Base-by-base conservation (phyloP, 352 stramenopile species). In the Phytophthora meadii region DNA sequence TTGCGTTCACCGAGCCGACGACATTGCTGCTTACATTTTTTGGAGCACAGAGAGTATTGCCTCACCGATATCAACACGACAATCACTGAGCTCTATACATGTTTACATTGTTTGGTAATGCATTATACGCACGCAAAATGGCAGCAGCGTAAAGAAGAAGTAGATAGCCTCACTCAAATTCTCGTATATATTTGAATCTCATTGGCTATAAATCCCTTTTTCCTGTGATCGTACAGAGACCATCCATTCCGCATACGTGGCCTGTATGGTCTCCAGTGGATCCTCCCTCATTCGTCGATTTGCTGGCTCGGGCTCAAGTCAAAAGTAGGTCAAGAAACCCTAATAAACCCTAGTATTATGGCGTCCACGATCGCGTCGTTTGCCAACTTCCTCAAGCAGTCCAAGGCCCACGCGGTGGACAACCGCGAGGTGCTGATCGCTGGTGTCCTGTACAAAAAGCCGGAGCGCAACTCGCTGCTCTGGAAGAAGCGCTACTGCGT, bases 401-500 rank as follows among this genome's bases (percentile, higher is more conserved):
- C 77, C 49, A 72, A 77, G 58, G 45, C 76, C 37, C 69, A 78
- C 88, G 62, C 65, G 14, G 51, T 72, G 12, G 65, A 76, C 63
- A 77, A 80, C 50, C 68, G 68, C 46, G 62, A 76, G 44, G 74
- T 89, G 45, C 59, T 92, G 55, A 79, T 92, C 67, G 61, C 76
- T 7, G 87, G 87, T 42, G 73, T 91, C 34, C 68, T 94, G 58
- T 94, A 90, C 77, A 94, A 94, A 72, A 88, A 89, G 47, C 82
- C 84, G 17, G 87, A 94, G 70, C 88, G 82, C 61, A 91, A 91
- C 61, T 89, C 87, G 65, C 72, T 94, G 61, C 78, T 94, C 6
- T 94, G 87, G 87, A 94, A 94, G 78, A 93, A 92, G 47, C 87
- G 87, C 63, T 94, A 90, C 79, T 94, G 87, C 65, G 87, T 94